A percentile compares a stretch with the other conserved stretches of the same genome.
Evolutionary conservation across 306 rosid species (phyloP).

Genomic region (cucumber (Cucumis sativus)): DNA sequence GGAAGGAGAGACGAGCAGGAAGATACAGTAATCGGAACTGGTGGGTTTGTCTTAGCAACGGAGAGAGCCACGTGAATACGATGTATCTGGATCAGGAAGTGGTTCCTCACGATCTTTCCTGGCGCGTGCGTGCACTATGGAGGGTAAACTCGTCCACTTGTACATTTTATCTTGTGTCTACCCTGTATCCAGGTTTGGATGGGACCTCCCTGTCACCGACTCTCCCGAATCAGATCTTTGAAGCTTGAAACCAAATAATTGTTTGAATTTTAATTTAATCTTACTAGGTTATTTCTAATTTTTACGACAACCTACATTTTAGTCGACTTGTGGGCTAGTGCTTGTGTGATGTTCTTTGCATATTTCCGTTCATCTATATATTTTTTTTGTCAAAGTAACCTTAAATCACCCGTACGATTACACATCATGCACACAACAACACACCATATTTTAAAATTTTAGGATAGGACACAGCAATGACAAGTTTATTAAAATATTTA

Average conservation of each 20-base stretch:
- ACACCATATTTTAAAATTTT: too few species aligned
- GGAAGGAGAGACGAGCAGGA: background rate
- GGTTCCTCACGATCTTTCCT: background rate
- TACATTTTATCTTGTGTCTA: background rate
- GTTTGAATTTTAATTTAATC: background rate
- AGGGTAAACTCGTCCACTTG: conserved; percentile 8
- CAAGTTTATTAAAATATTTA: too few species aligned
- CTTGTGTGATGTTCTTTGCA: background rate
- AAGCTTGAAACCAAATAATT: background rate
- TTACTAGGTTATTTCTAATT: background rate
- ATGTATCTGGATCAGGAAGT: background rate
- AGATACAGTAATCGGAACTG: background rate
- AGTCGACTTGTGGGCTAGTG: background rate
- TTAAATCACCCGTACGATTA: too few species aligned
- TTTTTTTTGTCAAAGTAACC: background rate
- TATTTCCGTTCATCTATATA: background rate
- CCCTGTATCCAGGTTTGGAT: background rate
- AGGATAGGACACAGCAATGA: too few species aligned
- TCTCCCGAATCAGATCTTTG: background rate
- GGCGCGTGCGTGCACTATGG: conserved; percentile 10
- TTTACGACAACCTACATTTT: background rate
- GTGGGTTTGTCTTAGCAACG: conserved; percentile 14
- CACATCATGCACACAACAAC: too few species aligned
- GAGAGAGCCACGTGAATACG: conserved; percentile 37
- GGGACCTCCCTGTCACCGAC: conserved; percentile 4